Conservation (phyloP, 2,329 filamentous ascomycete species). For the Akanthomyces lecanii region DNA sequence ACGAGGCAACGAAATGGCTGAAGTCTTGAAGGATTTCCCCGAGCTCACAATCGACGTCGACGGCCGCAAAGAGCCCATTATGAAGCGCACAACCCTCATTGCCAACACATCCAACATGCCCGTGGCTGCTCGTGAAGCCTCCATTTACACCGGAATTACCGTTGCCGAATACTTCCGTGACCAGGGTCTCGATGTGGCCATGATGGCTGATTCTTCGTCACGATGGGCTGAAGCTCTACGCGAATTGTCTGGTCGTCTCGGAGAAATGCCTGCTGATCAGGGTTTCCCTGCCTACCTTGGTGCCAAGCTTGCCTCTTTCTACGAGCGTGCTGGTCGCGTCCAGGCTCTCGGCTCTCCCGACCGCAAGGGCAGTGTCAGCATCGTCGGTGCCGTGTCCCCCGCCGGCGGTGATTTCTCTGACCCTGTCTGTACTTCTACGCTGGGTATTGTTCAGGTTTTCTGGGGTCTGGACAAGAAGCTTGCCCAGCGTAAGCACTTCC, state of each 20-base stretch:
- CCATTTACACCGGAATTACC: constrained; percentile 95
- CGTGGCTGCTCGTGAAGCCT: constrained; percentile 94
- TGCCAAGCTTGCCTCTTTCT: constrained; percentile 97
- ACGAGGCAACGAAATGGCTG: constrained; percentile 98
- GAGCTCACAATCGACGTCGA: constrained; percentile 94
- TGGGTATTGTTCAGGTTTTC: constrained; percentile 98
- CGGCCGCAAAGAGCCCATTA: constrained; percentile 95
- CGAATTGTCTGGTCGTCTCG: constrained; percentile 96
- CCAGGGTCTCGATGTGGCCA: constrained; percentile 93
- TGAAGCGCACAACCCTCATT: constrained; percentile 98
- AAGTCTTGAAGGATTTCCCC: constrained; percentile 99
- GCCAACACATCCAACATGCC: constrained; percentile 99
- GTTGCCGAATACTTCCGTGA: constrained; percentile 97
- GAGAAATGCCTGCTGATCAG: constrained; percentile 99
- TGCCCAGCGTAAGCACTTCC: constrained; percentile 98
- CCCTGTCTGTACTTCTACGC: constrained; percentile 87
- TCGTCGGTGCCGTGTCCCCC: constrained; percentile 94
- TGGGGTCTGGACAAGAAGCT: constrained; percentile 99
- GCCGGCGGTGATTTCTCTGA: constrained; percentile 99
- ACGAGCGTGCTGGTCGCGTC: constrained; percentile 92
- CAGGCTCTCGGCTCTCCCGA: constrained; percentile 83
- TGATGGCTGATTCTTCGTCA: constrained; percentile 99
- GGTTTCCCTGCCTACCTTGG: constrained; percentile 97
- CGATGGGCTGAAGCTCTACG: constrained; percentile 98
- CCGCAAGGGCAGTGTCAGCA: constrained; percentile 87